phyloP scores from a whole-genome alignment of 257 asterid genomes.

The Avicennia marina region DNA sequence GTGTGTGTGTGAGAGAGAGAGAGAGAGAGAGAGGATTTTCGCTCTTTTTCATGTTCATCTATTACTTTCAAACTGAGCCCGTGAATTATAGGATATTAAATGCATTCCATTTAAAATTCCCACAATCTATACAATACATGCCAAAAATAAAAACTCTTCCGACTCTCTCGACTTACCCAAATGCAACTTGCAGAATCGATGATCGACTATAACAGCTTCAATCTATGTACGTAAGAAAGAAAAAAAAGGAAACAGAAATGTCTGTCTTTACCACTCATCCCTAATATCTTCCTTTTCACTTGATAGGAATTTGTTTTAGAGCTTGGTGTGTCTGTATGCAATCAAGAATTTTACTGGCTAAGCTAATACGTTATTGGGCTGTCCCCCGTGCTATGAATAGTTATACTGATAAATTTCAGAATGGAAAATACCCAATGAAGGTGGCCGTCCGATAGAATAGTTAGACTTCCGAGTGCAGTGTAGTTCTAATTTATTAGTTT shows the following conservation, averaged over 20 bases:
- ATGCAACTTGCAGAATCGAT: conserved; percentile 20
- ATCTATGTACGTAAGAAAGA: too few species aligned
- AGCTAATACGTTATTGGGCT: not conserved
- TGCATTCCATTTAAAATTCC: conserved; percentile 38
- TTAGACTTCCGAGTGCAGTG: conserved; percentile 5
- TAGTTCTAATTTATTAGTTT: conserved; percentile 1
- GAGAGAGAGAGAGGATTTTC: too few species aligned
- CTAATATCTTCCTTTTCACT: too few species aligned
- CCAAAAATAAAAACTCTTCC: conserved; percentile 12
- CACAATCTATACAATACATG: conserved; percentile 25
- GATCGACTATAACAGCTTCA: conserved; percentile 2
- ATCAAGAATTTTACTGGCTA: not conserved
- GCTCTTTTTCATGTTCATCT: conserved; percentile 30
- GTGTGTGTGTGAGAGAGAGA: conserved; percentile 1
- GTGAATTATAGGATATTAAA: conserved; percentile 48
- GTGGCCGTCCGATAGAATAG: not conserved
- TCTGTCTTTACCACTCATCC: too few species aligned
- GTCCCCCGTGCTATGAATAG: not conserved
- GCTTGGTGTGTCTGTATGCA: conserved; percentile 29
- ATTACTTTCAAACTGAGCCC: conserved; percentile 43
- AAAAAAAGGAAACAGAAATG: too few species aligned
- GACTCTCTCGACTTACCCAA: conserved; percentile 22
- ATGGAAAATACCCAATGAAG: conserved; percentile 5
- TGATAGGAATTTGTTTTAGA: conserved; percentile 34
- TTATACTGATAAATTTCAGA: too few species aligned